Percentiles rank a stretch among this genome's conserved stretches.
These are phyloP conservation scores for Pseudomonodictys pantanalensis DNA, from an alignment of 495 filamentous ascomycete species.

Conservation along the genomic window DNA sequence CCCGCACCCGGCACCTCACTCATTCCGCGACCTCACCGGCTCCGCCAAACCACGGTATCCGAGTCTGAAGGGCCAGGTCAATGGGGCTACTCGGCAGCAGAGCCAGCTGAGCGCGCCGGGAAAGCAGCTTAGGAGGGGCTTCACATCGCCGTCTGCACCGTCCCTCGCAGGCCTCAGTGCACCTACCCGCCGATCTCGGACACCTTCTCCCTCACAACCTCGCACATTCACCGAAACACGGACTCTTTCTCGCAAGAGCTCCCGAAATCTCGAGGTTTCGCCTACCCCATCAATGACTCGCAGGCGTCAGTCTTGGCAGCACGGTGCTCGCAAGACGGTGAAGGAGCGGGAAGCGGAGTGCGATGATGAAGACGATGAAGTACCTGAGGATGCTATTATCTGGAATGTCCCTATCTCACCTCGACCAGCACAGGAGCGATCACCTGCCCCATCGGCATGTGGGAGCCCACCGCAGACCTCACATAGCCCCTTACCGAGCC, in stretches of 20 bases:
- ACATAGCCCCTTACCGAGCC: constrained; percentile 45
- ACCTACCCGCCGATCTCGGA: constrained; percentile 48
- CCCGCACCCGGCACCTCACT: constrained; percentile 7
- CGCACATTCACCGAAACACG: constrained; percentile 19
- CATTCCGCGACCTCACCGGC: constrained; percentile 37
- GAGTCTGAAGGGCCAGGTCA: constrained; percentile 41
- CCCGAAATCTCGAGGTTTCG: constrained; percentile 40
- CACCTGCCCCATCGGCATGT: constrained; percentile 46
- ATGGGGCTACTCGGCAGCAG: constrained; percentile 32
- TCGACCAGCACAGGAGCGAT: constrained; percentile 64
- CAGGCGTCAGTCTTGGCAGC: constrained; percentile 66
- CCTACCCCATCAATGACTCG: constrained; percentile 40
- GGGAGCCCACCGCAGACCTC: constrained; percentile 26
- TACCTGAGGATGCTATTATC: constrained; percentile 86
- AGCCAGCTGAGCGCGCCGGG: constrained; percentile 39
- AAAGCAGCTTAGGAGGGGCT: constrained; percentile 38
- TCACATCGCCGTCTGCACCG: constrained; percentile 46
- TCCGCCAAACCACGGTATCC: constrained; percentile 39
- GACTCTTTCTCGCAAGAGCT: constrained; percentile 26
- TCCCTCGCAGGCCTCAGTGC: constrained; percentile 39
- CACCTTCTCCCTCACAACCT: constrained; percentile 26
- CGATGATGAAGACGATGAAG: constrained; percentile 75
- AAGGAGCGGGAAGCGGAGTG: constrained; percentile 84
- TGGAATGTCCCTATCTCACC: constrained; percentile 97
- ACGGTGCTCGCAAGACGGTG: constrained; percentile 64